Evolutionary conservation across 2,329 filamentous ascomycete species (phyloP).

Genomic region (Aureobasidium vineae): DNA sequence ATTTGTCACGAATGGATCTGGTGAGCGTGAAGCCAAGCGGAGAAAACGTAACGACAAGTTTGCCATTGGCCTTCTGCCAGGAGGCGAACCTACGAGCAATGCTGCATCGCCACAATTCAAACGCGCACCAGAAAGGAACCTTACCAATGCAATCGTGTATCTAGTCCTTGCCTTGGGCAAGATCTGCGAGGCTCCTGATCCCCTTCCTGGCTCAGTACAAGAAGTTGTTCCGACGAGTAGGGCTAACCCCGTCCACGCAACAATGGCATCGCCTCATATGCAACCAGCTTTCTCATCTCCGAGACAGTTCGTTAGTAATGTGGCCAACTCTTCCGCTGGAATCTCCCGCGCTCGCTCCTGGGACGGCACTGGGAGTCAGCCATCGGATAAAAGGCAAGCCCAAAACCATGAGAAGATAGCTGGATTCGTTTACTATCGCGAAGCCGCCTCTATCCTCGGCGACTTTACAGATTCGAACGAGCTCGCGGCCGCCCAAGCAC

Average conservation of each 20-base stretch:
- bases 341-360: constrained; percentile 33
- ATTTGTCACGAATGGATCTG: constrained; percentile 17
- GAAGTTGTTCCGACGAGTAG: constrained; percentile 38
- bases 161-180: constrained; percentile 83
- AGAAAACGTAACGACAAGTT: constrained; percentile 1
- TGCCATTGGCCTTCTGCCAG: not conserved
- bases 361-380: constrained; percentile 33
- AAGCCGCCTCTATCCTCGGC: constrained; percentile 82
- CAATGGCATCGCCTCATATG: constrained; percentile 30
- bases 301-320: constrained; percentile 36
- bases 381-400: constrained; percentile 17
- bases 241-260: constrained; percentile 31
- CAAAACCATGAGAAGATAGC: constrained; percentile 72
- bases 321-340: constrained; percentile 5
- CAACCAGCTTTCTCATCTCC: constrained; percentile 44
- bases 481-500: constrained; percentile 79
- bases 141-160: constrained; percentile 78
- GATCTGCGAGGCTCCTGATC: constrained; percentile 61
- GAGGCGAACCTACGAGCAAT: not conserved
- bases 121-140: constrained; percentile 40
- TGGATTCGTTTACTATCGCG: constrained; percentile 84
- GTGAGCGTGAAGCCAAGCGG: constrained; percentile 27
- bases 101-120: not conserved
- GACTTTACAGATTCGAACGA: constrained; percentile 75
- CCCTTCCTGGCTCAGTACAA: constrained; percentile 57